phyloP scores from a whole-genome alignment of 78 protist genomes.

The slime mould (Dictyostelium discoideum) region DNA sequence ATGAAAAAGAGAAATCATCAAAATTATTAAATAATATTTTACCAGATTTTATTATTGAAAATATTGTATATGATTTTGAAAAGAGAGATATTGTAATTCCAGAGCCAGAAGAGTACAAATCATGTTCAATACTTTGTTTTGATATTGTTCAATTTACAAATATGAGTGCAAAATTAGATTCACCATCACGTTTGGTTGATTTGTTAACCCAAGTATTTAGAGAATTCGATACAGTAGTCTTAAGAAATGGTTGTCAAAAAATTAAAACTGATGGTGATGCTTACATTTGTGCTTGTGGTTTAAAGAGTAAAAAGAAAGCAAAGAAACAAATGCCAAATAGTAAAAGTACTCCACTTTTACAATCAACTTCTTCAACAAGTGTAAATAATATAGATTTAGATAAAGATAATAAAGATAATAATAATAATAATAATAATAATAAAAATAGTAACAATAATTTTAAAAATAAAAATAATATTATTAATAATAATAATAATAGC shows the following conservation, averaged over 20 bases:
- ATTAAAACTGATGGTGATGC: slow-evolving; percentile 84
- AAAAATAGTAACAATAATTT: neutral
- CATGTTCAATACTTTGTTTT: slow-evolving; percentile 56
- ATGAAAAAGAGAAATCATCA: slow-evolving; percentile 68
- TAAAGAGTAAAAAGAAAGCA: slow-evolving; percentile 14
- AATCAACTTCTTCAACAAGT: neutral
- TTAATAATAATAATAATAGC: no score
- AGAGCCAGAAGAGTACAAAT: slow-evolving; percentile 47
- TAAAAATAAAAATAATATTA: no score
- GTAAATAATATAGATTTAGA: neutral
- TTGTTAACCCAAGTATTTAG: slow-evolving; percentile 85
- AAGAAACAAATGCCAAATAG: neutral
- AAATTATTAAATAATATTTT: slow-evolving; percentile 43
- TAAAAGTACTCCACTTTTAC: neutral
- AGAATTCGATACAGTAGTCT: slow-evolving; percentile 82
- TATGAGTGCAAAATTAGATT: slow-evolving; percentile 17
- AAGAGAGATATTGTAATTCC: slow-evolving; percentile 5
- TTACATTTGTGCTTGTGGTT: slow-evolving; percentile 60
- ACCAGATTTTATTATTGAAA: slow-evolving; percentile 65
- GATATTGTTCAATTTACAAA: slow-evolving; percentile 89
- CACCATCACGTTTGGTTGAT: slow-evolving; percentile 49
- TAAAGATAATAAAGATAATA: neutral
- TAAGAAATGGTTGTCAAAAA: slow-evolving; percentile 57
- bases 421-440: neutral
- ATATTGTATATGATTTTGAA: neutral